Conservation (phyloP, 2,329 filamentous ascomycete species). For the Colletotrichum shisoi region DNA sequence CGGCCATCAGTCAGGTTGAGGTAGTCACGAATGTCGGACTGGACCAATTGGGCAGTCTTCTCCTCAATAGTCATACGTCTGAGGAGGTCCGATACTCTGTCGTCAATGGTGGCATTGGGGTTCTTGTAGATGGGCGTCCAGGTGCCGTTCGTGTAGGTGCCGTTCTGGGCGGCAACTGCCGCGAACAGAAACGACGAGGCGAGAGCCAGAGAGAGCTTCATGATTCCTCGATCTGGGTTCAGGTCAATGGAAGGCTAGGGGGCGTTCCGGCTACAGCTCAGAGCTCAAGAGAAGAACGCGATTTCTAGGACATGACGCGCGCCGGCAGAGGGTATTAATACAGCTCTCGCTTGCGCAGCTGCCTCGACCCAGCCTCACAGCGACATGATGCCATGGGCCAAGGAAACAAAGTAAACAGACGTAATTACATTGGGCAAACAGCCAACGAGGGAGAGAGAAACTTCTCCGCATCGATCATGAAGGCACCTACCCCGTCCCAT, state of each 20-base stretch:
- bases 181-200: constrained; percentile 43
- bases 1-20: constrained; percentile 71
- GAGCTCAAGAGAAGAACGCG: constrained; percentile 8
- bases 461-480: constrained; percentile 38
- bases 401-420: constrained; percentile 31
- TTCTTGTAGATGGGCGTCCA: constrained; percentile 66
- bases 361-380: constrained; percentile 4
- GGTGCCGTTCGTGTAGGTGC: constrained; percentile 35
- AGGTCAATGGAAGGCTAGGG: constrained; percentile 20
- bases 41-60: constrained; percentile 73
- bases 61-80: constrained; percentile 78
- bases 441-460: constrained; percentile 21
- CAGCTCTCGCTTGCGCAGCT: constrained; percentile 15
- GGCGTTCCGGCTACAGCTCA: constrained; percentile 33
- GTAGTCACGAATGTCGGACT: constrained; percentile 77
- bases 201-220: constrained; percentile 46
- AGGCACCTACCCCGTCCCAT: background rate
- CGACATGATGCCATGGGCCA: constrained; percentile 31
- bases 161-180: constrained; percentile 43
- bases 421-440: constrained; percentile 36
- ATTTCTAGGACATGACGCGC: constrained; percentile 9
- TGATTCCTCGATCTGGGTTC: constrained; percentile 36
- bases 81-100: constrained; percentile 71
- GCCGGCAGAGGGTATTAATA: constrained; percentile 39
- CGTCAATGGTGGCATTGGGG: constrained; percentile 67